These are phyloP conservation scores for Hemisphaericaspora xylofermentans DNA, from an alignment of 1,139 yeast species.

Conservation along the genomic window DNA sequence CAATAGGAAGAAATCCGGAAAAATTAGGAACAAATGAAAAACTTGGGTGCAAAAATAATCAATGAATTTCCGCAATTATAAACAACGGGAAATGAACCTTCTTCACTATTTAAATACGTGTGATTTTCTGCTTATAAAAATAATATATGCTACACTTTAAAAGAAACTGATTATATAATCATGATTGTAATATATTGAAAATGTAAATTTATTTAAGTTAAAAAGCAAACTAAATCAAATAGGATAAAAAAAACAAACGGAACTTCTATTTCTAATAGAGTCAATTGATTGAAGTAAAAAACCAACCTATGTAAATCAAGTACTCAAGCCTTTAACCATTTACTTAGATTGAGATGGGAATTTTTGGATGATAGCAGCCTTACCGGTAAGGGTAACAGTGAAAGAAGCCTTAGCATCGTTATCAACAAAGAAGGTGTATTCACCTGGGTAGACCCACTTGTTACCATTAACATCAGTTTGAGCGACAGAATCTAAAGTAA, in stretches of 20 bases:
- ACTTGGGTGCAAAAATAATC: not conserved
- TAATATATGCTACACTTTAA: too few species aligned
- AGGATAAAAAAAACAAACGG: not conserved
- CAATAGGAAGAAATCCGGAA: not conserved
- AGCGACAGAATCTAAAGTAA: slow-evolving; percentile 7
- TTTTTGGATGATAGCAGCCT: slow-evolving; percentile 5
- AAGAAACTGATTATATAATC: too few species aligned
- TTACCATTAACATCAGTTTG: slow-evolving; percentile 7
- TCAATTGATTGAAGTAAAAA: not conserved
- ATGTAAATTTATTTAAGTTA: not conserved
- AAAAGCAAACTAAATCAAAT: not conserved
- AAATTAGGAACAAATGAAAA: not conserved
- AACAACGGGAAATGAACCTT: not conserved
- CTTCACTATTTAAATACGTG: too few species aligned
- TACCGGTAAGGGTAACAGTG: slow-evolving; percentile 1
- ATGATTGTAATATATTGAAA: too few species aligned
- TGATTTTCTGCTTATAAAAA: too few species aligned
- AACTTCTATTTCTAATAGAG: slow-evolving; percentile 1
- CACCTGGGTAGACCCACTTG: slow-evolving; percentile 9
- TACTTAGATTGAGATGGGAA: slow-evolving; percentile 6
- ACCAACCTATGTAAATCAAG: not conserved
- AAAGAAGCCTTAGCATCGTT: slow-evolving; percentile 1
- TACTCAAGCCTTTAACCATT: not conserved
- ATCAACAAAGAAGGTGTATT: slow-evolving; percentile 9
- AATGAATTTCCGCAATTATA: not conserved